Conservation (phyloP, 1,284 basidiomycete species). For the Phenoliferia sp. region DNA sequence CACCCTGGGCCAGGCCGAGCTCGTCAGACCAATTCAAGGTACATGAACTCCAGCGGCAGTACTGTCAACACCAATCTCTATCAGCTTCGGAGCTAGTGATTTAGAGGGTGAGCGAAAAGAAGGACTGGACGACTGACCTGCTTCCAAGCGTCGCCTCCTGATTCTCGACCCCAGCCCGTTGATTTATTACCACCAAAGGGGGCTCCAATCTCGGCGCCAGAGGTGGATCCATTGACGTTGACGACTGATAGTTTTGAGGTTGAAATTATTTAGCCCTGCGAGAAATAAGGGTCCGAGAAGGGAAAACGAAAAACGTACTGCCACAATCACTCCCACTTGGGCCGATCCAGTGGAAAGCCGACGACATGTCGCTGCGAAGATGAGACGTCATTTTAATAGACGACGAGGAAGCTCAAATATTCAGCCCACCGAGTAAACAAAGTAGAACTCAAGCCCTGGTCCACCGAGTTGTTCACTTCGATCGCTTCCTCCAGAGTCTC, state of each 20-base stretch:
- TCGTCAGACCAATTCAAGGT: conserved; percentile 89
- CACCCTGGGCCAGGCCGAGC: conserved; percentile 86
- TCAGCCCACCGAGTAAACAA: conserved; percentile 69
- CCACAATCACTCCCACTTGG: conserved; percentile 30
- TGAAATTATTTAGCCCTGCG: too few relatives aligned
- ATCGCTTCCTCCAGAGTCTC: conserved; percentile 87
- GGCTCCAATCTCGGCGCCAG: conserved; percentile 81
- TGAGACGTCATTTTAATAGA: background rate
- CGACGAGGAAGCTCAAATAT: too few relatives aligned
- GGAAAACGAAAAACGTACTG: background rate
- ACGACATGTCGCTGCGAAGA: conserved; percentile 57
- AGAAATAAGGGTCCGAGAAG: too few relatives aligned
- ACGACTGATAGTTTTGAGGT: conserved; percentile 21
- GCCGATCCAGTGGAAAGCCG: conserved; percentile 84
- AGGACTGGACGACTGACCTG: conserved; percentile 57
- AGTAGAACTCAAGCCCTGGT: conserved; percentile 81
- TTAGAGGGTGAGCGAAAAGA: background rate
- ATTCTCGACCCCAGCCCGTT: conserved; percentile 82
- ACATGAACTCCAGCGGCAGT: conserved; percentile 58
- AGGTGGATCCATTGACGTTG: conserved; percentile 85
- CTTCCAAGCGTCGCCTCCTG: conserved; percentile 94
- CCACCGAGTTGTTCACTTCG: conserved; percentile 84
- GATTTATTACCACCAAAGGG: conserved; percentile 63
- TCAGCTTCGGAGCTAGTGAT: background rate
- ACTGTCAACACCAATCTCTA: conserved; percentile 22